phyloP scores from a whole-genome alignment of 768 basidiomycete species.

The Mrakia hoshinonis region DNA sequence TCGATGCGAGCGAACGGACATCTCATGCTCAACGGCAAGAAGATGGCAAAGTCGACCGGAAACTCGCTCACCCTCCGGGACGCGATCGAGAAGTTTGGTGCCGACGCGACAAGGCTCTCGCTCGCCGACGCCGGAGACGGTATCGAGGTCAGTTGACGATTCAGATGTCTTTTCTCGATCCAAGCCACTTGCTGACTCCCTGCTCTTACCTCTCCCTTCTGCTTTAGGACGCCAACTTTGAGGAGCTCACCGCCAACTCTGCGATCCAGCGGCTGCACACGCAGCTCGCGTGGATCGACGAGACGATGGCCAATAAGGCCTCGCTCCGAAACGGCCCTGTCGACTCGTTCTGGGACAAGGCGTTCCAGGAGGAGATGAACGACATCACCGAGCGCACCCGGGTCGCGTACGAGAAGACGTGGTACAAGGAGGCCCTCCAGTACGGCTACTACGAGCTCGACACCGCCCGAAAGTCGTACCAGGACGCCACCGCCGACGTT shows the following conservation, averaged over 20 bases:
- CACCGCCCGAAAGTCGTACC: slow-evolving; percentile 87
- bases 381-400: slow-evolving; percentile 74
- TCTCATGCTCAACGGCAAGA: slow-evolving; percentile 92
- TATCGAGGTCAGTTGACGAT: slow-evolving; percentile 55
- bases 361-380: slow-evolving; percentile 87
- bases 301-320: slow-evolving; percentile 63
- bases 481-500: slow-evolving; percentile 72
- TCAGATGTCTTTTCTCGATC: background rate
- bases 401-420: slow-evolving; percentile 65
- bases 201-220: background rate
- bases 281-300: slow-evolving; percentile 83
- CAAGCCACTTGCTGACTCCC: background rate
- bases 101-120: slow-evolving; percentile 82
- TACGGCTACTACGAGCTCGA: slow-evolving; percentile 94
- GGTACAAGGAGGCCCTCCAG: slow-evolving; percentile 93
- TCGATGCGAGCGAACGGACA: slow-evolving; percentile 95
- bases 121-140: slow-evolving; percentile 97
- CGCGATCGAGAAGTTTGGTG: slow-evolving; percentile 87
- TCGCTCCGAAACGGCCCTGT: slow-evolving; percentile 64
- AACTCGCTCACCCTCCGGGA: slow-evolving; percentile 87
- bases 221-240: slow-evolving; percentile 50
- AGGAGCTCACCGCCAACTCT: slow-evolving; percentile 95
- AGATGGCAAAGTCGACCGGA: slow-evolving; percentile 96
- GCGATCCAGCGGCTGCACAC: slow-evolving; percentile 90
- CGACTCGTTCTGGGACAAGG: slow-evolving; percentile 68